phyloP scores from a whole-genome alignment of 805 yeast species.

The Suhomyces sp. region DNA sequence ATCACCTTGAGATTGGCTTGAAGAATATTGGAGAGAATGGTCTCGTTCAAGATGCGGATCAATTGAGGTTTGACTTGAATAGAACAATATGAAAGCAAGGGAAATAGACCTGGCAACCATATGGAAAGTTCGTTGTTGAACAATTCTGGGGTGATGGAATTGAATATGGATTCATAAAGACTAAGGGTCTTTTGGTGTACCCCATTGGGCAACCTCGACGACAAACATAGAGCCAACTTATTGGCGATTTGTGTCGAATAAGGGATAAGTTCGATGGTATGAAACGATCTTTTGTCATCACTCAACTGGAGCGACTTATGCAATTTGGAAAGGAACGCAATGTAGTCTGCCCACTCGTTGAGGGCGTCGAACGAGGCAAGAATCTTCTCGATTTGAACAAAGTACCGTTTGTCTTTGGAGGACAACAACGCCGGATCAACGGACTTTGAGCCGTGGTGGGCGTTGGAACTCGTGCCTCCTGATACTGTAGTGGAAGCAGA shows the following conservation, averaged over 20 bases:
- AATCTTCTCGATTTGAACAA: conserved; percentile 68
- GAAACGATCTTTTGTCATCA: conserved; percentile 22
- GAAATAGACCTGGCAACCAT: conserved; percentile 94
- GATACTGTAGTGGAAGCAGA: no score
- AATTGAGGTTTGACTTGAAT: conserved; percentile 83
- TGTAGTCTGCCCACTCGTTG: conserved; percentile 98
- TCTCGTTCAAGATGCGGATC: conserved; percentile 57
- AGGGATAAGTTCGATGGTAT: conserved; percentile 56
- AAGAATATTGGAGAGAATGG: conserved; percentile 49
- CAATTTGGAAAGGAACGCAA: conserved; percentile 79
- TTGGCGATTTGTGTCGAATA: conserved; percentile 63
- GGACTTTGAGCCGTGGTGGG: no score
- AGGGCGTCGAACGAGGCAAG: conserved; percentile 74
- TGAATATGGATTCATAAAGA: conserved; percentile 70
- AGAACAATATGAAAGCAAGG: conserved; percentile 83
- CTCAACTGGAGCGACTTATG: conserved; percentile 59
- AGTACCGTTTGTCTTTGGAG: conserved; percentile 62
- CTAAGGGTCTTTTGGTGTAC: conserved; percentile 89
- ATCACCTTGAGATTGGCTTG: conserved; percentile 50
- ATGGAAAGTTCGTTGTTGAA: conserved; percentile 57
- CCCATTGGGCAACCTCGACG: conserved; percentile 86
- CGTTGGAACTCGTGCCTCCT: no score
- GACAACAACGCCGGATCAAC: no score
- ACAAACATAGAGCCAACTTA: conserved; percentile 73
- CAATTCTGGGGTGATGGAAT: conserved; percentile 54